These are phyloP conservation scores for Nicotiana paniculata DNA, from an alignment of 257 asterid genomes.

Conservation along the genomic window DNA sequence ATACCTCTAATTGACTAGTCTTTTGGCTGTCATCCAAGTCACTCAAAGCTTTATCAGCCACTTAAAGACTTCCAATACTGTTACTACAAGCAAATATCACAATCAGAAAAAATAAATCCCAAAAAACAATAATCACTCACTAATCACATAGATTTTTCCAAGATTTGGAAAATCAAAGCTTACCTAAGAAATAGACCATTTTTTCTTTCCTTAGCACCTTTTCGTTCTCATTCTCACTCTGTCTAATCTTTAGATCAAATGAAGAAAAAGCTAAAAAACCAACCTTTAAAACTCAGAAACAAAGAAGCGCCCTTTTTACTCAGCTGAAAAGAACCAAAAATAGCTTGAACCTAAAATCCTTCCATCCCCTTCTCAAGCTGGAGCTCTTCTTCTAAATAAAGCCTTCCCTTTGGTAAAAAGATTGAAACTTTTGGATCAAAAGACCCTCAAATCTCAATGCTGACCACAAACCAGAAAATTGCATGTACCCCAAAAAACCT, in stretches of 20 bases:
- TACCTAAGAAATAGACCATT: background rate
- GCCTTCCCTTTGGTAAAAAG: background rate
- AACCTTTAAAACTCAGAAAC: constrained; percentile 34
- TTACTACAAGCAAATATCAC: constrained; percentile 47
- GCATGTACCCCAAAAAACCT: background rate
- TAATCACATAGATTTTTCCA: constrained; percentile 11
- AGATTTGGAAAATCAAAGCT: background rate
- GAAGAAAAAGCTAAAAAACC: constrained; percentile 17
- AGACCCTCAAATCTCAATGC: constrained; percentile 6
- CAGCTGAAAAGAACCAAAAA: constrained; percentile 30
- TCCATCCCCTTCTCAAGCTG: constrained; percentile 6
- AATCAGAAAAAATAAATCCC: constrained; percentile 19
- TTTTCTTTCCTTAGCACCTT: background rate
- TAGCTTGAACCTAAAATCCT: constrained; percentile 18
- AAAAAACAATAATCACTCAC: constrained; percentile 19
- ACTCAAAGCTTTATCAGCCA: constrained; percentile 41
- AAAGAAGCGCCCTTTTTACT: constrained; percentile 16
- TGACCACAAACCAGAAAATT: background rate
- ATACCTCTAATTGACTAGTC: constrained; percentile 44
- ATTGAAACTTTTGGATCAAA: background rate
- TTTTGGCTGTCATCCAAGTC: constrained; percentile 63
- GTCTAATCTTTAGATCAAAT: background rate
- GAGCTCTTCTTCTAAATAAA: background rate
- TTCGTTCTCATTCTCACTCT: background rate
- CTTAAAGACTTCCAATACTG: constrained; percentile 36